Base-by-base conservation (phyloP, 768 basidiomycete genomes). In the Lactifluus hygrophoroides region DNA sequence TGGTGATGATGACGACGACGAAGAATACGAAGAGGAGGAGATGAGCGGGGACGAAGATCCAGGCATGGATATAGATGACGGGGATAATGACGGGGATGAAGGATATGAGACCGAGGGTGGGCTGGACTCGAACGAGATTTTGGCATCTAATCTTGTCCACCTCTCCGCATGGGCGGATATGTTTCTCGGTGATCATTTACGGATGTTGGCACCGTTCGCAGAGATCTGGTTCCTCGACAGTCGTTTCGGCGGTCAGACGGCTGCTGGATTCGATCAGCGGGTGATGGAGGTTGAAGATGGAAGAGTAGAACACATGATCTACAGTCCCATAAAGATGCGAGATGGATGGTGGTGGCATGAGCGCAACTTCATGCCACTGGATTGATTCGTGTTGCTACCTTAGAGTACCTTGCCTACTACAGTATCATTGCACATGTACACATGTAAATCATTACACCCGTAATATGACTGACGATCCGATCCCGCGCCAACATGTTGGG, bases 181-280 rank as follows among this genome's bases (percentile, higher is more conserved):
- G 58, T 61, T 62, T 40, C 58, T 62, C 34, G 49, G 37, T 10
- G 61, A 61, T 3, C 54, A 62, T 37, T 50, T 62, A 37, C 48
- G 61, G 42, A 61, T 50, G 52, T 28, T 9, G 9, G 38, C 23
- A 16, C 58, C 61, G 14, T 62, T 62, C 21, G n/a, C 28, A 40
- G 58, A 61, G 49, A 47, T 62, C 42, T 62, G 58, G 61, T 61
- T 62, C 50, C 38, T 52, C 7, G 61, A 56, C 45, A 34, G 1
- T 46, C 58, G 58, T 7, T 54, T 51, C 13, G 23, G 43, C 11
- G 25, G 32, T 35, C 23, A 46, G 21, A 43, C 40, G 2, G 58
- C 52, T 14, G 46, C 52, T n/a, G 58, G 58, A 44, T 59, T 40
- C 19, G 21, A 23, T 5, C 58, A 59, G 52, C n/a, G 32, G 10